Base-by-base conservation (phyloP, 805 yeast species). In the Cyberlindnera nakhonratchasimensis region DNA sequence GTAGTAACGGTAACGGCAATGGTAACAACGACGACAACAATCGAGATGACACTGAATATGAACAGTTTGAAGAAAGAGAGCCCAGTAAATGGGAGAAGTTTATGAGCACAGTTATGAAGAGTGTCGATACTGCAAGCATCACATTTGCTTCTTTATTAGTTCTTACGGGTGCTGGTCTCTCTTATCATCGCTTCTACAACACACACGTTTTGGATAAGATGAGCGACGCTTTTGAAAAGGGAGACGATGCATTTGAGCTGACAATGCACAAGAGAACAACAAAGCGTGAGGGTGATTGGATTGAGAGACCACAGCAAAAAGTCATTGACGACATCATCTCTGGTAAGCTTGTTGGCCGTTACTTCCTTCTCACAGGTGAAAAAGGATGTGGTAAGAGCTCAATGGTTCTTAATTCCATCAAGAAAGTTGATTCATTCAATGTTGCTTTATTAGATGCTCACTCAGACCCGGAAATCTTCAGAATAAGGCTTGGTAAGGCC, bases 301-400 rank as follows among this genome's bases (percentile, higher is more conserved):
- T 85, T 2, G 77, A 73, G 37, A 68, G 95, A 29, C 79, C 79
- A 1, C 85, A 86, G 51, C 95, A 86, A 53, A 54, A 66, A 20
- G 55, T 79, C 8, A 58, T 86, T 24, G 86, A 86, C 61, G 78
- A 75, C 28, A 78, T 86, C 22, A 70, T 86, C 3, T 58, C 72
- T 8, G 95, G 95, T 2, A 62, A 71, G n/a, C 64, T 75, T 2
- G 63, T 62, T 6, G 95, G 95, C 0, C 61, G 91, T 14, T 86
- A 86, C 62, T 82, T 77, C 55, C 64, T 86, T 36, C 57, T 86
- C 10, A 74, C 86, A 30, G 95, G 95, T 23, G 95, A 86, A 58
- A 86, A 86, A 58, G 95, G 95, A 1, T 86, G 93, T 0, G 95
- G 95, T 2, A 86, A 86, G 57, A 80, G 89, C 1, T 80, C 91